phyloP scores from a whole-genome alignment of 495 filamentous ascomycete species.

The Aspergillus avenaceus region DNA sequence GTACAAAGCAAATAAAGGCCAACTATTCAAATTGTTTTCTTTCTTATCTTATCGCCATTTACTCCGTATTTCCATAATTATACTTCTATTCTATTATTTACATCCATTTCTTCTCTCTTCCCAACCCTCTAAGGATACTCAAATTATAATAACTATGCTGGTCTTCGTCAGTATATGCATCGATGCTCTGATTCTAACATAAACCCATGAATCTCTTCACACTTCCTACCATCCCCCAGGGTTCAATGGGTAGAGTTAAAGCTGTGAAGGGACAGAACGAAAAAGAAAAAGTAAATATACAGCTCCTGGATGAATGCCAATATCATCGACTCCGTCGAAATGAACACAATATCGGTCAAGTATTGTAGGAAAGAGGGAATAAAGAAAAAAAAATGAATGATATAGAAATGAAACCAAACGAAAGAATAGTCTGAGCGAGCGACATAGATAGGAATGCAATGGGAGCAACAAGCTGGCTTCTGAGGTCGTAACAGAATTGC shows the following conservation, averaged over 20 bases:
- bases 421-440: constrained; percentile 7
- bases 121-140: background rate
- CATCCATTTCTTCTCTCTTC: no score
- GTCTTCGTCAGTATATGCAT: constrained; percentile 10
- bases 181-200: constrained; percentile 7
- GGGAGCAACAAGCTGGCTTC: constrained; percentile 11
- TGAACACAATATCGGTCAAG: background rate
- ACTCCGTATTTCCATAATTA: background rate
- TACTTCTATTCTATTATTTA: background rate
- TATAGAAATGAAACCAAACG: constrained; percentile 7
- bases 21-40: constrained; percentile 26
- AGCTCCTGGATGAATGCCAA: constrained; percentile 3
- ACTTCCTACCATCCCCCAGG: background rate
- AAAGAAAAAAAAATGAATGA: constrained; percentile 6
- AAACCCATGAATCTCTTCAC: background rate
- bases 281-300: constrained; percentile 5
- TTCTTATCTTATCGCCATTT: background rate
- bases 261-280: constrained; percentile 2
- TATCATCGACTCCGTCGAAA: background rate
- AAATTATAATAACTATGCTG: background rate
- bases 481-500: constrained; percentile 20
- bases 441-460: constrained; percentile 12
- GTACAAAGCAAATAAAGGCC: no score
- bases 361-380: background rate
- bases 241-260: background rate